Conservation (phyloP, 805 yeast genomes). For the Starmera quercuum region DNA sequence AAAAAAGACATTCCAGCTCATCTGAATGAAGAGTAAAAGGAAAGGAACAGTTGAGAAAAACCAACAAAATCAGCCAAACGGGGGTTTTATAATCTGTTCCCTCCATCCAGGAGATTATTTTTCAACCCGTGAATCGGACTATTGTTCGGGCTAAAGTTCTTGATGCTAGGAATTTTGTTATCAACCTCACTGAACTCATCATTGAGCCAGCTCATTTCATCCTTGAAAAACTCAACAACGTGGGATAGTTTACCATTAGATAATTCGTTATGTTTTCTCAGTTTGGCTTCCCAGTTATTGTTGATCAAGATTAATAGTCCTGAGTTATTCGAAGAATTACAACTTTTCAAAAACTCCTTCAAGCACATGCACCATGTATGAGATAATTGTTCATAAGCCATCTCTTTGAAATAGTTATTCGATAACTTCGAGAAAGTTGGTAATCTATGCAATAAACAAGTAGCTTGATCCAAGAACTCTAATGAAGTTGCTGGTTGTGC, state of each 20-base stretch:
- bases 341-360: constrained; percentile 19
- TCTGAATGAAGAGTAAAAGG: too few relatives aligned
- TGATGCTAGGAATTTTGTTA: constrained; percentile 7
- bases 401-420: constrained; percentile 31
- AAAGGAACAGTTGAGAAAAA: too few relatives aligned
- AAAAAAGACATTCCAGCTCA: too few relatives aligned
- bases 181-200: constrained; percentile 10
- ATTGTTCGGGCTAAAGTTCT: constrained; percentile 15
- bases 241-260: constrained; percentile 34
- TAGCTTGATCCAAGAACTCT: constrained; percentile 54
- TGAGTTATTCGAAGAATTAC: constrained; percentile 19
- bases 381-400: constrained; percentile 56
- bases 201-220: constrained; percentile 27
- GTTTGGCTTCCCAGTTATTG: constrained; percentile 31
- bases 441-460: constrained; percentile 49
- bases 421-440: constrained; percentile 54
- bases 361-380: constrained; percentile 48
- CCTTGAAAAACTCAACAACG: constrained; percentile 36
- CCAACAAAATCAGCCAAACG: background rate
- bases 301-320: constrained; percentile 30
- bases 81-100: background rate
- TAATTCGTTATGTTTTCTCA: constrained; percentile 36
- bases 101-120: constrained; percentile 2
- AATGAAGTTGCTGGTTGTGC: constrained; percentile 42
- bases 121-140: constrained; percentile 16